Conservation (phyloP, 495 filamentous ascomycete genomes). For the Penicillium bovifimosum region DNA sequence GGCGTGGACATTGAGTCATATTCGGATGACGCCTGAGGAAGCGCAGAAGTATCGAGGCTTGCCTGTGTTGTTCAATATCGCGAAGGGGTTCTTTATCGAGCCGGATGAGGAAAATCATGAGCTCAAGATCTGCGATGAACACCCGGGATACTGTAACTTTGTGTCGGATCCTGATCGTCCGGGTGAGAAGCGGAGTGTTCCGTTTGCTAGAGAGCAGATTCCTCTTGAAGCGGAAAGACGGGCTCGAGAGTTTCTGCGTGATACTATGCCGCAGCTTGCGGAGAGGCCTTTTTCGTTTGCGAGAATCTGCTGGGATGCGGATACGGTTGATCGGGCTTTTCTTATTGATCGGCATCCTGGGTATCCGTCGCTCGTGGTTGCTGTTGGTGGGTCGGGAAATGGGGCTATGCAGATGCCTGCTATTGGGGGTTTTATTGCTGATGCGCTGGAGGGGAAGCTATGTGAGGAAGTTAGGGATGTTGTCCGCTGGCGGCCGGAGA, state of each 20-base stretch:
- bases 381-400: constrained; percentile 47
- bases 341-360: constrained; percentile 46
- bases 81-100: constrained; percentile 53
- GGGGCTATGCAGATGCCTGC: constrained; percentile 47
- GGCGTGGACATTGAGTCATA: constrained; percentile 49
- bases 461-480: constrained; percentile 22
- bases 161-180: constrained; percentile 12
- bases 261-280: constrained; percentile 30
- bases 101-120: constrained; percentile 46
- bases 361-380: constrained; percentile 38
- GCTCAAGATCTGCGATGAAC: constrained; percentile 53
- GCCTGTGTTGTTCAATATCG: constrained; percentile 48
- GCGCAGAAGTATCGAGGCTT: constrained; percentile 36
- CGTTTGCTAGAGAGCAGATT: constrained; percentile 44
- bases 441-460: background rate
- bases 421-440: constrained; percentile 40
- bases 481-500: constrained; percentile 50
- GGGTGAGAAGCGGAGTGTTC: constrained; percentile 30
- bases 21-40: constrained; percentile 43
- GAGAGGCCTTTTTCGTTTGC: constrained; percentile 17
- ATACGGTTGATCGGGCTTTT: constrained; percentile 44
- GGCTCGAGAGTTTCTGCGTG: constrained; percentile 37
- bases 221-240: constrained; percentile 19
- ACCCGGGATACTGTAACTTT: constrained; percentile 51
- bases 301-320: constrained; percentile 30